phyloP scores from a whole-genome alignment of 2,329 filamentous ascomycete genomes.

The Alternaria dauci region DNA sequence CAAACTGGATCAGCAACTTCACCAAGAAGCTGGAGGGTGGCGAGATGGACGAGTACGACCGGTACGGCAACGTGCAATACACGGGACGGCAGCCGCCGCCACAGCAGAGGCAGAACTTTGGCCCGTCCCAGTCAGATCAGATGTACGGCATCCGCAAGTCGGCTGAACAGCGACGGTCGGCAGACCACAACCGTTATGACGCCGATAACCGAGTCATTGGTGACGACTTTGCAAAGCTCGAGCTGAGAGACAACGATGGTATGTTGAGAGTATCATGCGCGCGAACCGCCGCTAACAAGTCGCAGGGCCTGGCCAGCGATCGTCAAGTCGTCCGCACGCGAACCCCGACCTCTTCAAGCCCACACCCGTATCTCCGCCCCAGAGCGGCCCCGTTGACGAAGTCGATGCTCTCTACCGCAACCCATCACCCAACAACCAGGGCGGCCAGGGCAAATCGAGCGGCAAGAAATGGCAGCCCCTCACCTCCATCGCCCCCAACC shows the following conservation, averaged over 20 bases:
- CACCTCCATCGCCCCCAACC: conserved; percentile 82
- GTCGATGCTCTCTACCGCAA: conserved; percentile 76
- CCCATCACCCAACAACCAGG: conserved; percentile 46
- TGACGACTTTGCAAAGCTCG: conserved; percentile 81
- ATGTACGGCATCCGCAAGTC: conserved; percentile 52
- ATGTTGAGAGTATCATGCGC: conserved; percentile 6
- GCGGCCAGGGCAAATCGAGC: conserved; percentile 50
- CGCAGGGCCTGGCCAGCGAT: conserved; percentile 59
- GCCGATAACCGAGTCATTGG: conserved; percentile 89
- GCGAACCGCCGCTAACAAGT: conserved; percentile 2
- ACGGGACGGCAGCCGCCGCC: conserved; percentile 24
- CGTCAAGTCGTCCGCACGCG: conserved; percentile 70
- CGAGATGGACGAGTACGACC: conserved; percentile 71
- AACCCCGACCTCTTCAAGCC: conserved; percentile 85
- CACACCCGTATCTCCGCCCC: conserved; percentile 61
- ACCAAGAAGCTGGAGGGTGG: conserved; percentile 90
- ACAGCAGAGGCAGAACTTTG: conserved; percentile 51
- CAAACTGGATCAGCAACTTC: conserved; percentile 88
- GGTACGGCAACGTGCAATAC: conserved; percentile 58
- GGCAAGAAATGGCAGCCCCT: conserved; percentile 99
- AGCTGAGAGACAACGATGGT: conserved; percentile 70
- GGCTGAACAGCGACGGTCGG: conserved; percentile 68
- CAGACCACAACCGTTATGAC: conserved; percentile 91
- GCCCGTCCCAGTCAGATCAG: conserved; percentile 52
- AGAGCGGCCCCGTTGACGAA: conserved; percentile 75